A percentile compares a stretch with the other conserved stretches of the same genome.
Conservation (phyloP, 2,329 filamentous ascomycete genomes). For the Lasiodiplodia hormozganensis region DNA sequence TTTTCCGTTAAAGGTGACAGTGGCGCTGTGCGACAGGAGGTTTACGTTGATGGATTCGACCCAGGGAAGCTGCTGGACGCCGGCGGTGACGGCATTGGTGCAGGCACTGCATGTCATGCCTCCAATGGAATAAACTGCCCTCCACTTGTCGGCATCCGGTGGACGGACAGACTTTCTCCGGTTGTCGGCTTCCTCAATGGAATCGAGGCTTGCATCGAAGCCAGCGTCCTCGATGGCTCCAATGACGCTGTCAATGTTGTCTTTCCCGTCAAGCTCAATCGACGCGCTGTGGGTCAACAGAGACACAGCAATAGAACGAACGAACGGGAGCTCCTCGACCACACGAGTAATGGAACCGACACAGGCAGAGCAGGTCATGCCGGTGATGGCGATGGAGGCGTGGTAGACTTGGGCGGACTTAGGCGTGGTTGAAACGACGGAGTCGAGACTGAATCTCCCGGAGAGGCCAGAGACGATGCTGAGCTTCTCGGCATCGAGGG, state of each 20-base stretch:
- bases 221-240: constrained; percentile 36
- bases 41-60: constrained; percentile 58
- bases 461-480: constrained; percentile 23
- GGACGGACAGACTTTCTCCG: constrained; percentile 20
- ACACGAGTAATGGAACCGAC: constrained; percentile 32
- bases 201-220: constrained; percentile 35
- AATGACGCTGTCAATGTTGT: constrained; percentile 31
- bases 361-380: constrained; percentile 34
- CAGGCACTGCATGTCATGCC: constrained; percentile 68
- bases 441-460: constrained; percentile 27
- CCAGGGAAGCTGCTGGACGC: constrained; percentile 54
- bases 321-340: constrained; percentile 33
- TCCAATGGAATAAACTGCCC: constrained; percentile 57
- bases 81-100: constrained; percentile 56
- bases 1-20: constrained; percentile 56
- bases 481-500: constrained; percentile 12
- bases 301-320: constrained; percentile 33
- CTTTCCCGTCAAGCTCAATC: constrained; percentile 34
- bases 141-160: constrained; percentile 39
- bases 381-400: constrained; percentile 31
- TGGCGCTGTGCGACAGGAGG: constrained; percentile 58
- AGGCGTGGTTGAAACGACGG: constrained; percentile 18
- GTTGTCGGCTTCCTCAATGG: constrained; percentile 28
- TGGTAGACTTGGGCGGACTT: constrained; percentile 8
- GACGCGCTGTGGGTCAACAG: constrained; percentile 35